Base-by-base conservation (phyloP, 2,329 filamentous ascomycete species). In the Pseudogymnoascus sp. region DNA sequence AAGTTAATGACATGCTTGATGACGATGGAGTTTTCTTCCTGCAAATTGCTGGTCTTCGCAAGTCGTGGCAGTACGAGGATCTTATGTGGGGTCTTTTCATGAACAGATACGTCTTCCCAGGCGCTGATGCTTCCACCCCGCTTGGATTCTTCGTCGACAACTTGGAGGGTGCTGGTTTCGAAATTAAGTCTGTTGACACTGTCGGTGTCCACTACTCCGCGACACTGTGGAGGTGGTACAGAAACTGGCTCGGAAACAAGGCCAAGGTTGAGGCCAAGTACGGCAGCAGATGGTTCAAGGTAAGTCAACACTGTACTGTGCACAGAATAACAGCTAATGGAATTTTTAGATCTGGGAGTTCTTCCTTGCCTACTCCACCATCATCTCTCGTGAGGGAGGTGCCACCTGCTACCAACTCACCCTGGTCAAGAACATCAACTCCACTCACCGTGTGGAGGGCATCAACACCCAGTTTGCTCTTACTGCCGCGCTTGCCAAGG, bases 91-190 rank as follows among this genome's bases (percentile, higher is more conserved):
- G 94, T 74, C 83, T 97, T 54, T 97, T 97, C 84, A 96, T 97
- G 92, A 97, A 97, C 87, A 97, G 96, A 81, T 96, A 97, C 77
- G 83, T 97, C 75, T 97, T 97, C 84, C 94, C 92, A 35, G 94
- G 94, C 73, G 94, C 94, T 59, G 94, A 97, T 73, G 94, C 94
- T 60, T 96, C 90, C 44, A 96, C 92, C 63, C 94, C 94, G 59
- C 85, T 99, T 58, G 91, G 90, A 68, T 94, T 87, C 77, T 90
- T 94, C 70, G 81, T 96, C 69, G 85, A 91, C 75, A 86, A 85
- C 72, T 84, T 97, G 17, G 94, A 99, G 79, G 86, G 83, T 62
- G 88, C 89, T 65, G 91, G 91, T 37, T 95, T 91, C 70, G 94
- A 97, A 77, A 79, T 97, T 75, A 97, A 97, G 86, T 80, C 81